Evolutionary conservation across 108 stramenopile species (phyloP).

Genomic region (Epithemia pelagica): DNA sequence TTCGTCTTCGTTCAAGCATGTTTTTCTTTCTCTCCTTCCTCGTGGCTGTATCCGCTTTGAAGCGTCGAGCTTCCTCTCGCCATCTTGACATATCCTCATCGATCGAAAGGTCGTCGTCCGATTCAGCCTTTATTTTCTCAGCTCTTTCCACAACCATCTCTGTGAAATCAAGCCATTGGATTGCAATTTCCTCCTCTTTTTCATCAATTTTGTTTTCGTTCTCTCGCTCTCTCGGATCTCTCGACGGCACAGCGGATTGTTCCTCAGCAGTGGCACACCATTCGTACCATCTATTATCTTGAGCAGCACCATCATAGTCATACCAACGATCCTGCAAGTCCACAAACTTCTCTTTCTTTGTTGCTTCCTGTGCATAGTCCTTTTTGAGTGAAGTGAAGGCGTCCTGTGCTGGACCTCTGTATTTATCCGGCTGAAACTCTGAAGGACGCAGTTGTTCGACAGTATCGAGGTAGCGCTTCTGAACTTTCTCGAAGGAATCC

Average conservation of each 20-base stretch:
- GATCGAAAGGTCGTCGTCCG: background rate
- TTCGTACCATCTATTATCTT: conserved; percentile 1
- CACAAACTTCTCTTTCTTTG: background rate
- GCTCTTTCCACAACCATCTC: background rate
- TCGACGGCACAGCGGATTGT: background rate
- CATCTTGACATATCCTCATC: background rate
- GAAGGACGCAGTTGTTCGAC: background rate
- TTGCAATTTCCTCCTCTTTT: background rate
- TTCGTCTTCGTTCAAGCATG: background rate
- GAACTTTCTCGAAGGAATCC: background rate
- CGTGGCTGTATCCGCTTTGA: background rate
- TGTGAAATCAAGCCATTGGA: background rate
- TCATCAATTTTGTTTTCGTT: background rate
- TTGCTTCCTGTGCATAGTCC: background rate
- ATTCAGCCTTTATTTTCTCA: background rate
- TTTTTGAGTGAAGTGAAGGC: background rate
- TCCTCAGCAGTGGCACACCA: background rate
- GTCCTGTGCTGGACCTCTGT: background rate
- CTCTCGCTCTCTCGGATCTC: background rate
- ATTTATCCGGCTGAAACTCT: background rate
- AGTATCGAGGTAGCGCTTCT: background rate
- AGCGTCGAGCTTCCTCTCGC: background rate
- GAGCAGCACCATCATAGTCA: conserved; percentile 1
- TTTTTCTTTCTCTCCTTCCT: background rate
- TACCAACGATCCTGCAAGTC: background rate